Conservation (phyloP, 257 asterid species). For the Paulownia fortunei region DNA sequence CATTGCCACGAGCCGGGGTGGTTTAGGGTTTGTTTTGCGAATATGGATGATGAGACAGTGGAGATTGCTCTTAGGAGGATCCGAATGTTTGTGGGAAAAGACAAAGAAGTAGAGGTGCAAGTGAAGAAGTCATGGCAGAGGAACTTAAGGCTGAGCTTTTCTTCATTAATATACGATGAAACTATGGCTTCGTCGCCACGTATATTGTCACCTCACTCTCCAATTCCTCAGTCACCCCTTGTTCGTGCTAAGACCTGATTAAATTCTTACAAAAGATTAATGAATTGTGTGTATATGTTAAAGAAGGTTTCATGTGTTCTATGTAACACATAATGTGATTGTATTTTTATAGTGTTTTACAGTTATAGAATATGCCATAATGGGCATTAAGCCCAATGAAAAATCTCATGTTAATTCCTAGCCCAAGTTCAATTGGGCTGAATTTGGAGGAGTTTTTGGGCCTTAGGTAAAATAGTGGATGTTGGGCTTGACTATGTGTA, state of each 20-base stretch:
- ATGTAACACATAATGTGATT: neutral
- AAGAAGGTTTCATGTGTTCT: neutral
- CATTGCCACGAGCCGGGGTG: conserved; percentile 84
- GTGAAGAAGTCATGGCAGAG: conserved; percentile 41
- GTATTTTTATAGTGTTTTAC: neutral
- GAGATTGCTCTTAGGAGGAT: conserved; percentile 63
- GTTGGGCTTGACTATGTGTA: conserved; percentile 6
- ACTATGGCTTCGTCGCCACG: conserved; percentile 38
- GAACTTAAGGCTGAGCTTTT: conserved; percentile 49
- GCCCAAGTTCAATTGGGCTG: conserved; percentile 11
- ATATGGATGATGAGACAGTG: conserved; percentile 67
- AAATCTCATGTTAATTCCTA: neutral
- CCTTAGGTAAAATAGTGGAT: neutral
- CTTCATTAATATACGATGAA: conserved; percentile 44
- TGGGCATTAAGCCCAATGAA: conserved; percentile 11
- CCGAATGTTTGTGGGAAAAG: conserved; percentile 41
- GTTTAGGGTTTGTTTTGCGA: conserved; percentile 89
- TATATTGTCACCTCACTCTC: conserved; percentile 56
- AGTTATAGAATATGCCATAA: neutral
- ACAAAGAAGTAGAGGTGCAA: neutral
- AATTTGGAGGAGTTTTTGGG: neutral
- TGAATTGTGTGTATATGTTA: neutral
- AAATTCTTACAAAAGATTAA: neutral
- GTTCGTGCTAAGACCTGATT: conserved; percentile 38
- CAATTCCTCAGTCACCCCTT: conserved; percentile 54